These are phyloP conservation scores for Mycena rosella DNA, from an alignment of 768 basidiomycete species.

Conservation along the genomic window DNA sequence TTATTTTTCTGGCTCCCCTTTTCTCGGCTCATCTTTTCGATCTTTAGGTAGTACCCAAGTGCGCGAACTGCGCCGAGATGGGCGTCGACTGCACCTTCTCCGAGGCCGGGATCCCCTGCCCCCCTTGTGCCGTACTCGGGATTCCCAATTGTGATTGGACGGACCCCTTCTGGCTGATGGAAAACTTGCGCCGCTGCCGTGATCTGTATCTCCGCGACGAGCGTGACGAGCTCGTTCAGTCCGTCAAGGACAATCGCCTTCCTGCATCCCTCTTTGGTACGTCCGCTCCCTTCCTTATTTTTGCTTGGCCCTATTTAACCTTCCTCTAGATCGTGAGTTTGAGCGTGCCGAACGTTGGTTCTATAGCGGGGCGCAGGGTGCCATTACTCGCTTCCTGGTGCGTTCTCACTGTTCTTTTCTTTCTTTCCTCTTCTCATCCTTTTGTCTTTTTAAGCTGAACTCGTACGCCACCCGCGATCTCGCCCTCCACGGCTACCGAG, in stretches of 20 bases:
- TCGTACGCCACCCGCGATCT: background rate
- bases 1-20: no score
- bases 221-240: background rate
- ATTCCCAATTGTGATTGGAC: constrained; percentile 1
- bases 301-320: no score
- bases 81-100: background rate
- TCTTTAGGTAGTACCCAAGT: background rate
- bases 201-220: background rate
- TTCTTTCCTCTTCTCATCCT: background rate
- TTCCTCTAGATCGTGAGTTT: background rate
- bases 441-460: background rate
- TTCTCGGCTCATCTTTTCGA: no score
- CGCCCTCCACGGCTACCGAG: background rate
- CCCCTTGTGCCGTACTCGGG: constrained; percentile 8
- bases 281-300: background rate
- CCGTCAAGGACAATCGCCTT: background rate
- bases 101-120: constrained; percentile 11
- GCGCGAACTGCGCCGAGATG: background rate
- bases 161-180: background rate
- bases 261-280: background rate
- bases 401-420: background rate
- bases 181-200: background rate
- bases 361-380: constrained; percentile 4
- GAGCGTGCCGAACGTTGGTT: background rate
- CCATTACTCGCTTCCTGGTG: background rate